phyloP scores from a whole-genome alignment of 2,329 filamentous ascomycete genomes.

The Paecilomyces formosus region DNA sequence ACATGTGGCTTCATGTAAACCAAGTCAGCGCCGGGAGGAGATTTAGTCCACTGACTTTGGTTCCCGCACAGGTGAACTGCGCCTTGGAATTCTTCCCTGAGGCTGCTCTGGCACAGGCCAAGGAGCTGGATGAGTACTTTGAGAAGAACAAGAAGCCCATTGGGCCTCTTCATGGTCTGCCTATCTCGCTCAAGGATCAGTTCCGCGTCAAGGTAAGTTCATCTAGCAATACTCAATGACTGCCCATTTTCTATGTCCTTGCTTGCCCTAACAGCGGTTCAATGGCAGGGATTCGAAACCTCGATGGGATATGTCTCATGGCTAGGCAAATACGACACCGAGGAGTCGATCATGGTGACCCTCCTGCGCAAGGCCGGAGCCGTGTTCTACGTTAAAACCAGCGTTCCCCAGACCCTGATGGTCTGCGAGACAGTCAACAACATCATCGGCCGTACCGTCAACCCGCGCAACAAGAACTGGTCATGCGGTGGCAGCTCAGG shows the following conservation, averaged over 20 bases:
- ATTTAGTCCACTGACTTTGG: background rate
- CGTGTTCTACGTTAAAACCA: constrained; percentile 52
- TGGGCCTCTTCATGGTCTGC: constrained; percentile 58
- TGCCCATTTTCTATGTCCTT: background rate
- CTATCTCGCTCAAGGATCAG: constrained; percentile 59
- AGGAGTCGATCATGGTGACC: constrained; percentile 13
- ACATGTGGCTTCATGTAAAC: background rate
- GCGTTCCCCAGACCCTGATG: constrained; percentile 59
- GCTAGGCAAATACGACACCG: background rate
- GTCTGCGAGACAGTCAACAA: constrained; percentile 62
- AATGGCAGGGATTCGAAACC: constrained; percentile 19
- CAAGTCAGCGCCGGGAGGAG: background rate
- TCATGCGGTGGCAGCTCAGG: constrained; percentile 61
- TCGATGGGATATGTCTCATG: constrained; percentile 21
- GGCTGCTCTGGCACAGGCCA: constrained; percentile 43
- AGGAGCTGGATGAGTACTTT: constrained; percentile 43
- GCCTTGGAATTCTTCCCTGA: constrained; percentile 39
- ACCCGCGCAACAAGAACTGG: constrained; percentile 56
- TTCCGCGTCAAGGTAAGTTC: constrained; percentile 32
- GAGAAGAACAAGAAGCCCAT: constrained; percentile 39
- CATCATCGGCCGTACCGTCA: constrained; percentile 55
- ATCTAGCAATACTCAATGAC: background rate
- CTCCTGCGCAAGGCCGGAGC: constrained; percentile 44
- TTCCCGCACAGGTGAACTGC: constrained; percentile 10
- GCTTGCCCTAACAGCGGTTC: constrained; percentile 13